Percentiles rank a stretch among this genome's conserved stretches.
These are phyloP conservation scores for Diplodia intermedia DNA, from an alignment of 2,329 filamentous ascomycete genomes.

Conservation along the genomic window DNA sequence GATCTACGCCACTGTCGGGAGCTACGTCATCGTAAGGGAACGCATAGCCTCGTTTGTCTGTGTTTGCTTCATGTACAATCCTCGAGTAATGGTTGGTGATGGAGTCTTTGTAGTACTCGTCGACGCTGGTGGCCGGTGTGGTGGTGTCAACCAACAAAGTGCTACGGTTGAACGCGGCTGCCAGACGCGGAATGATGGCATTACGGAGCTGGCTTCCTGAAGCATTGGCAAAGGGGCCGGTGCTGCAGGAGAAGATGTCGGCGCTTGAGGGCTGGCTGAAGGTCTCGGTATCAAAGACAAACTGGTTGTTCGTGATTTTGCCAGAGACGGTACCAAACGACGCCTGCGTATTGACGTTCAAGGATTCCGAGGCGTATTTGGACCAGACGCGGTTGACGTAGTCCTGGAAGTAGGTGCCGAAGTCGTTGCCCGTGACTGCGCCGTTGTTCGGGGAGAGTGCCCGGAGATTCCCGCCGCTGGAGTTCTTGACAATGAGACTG, in stretches of 20 bases:
- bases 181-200: constrained; percentile 74
- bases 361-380: constrained; percentile 52
- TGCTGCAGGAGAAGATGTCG: constrained; percentile 70
- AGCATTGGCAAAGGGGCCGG: constrained; percentile 64
- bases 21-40: constrained; percentile 73
- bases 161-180: constrained; percentile 76
- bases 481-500: constrained; percentile 59
- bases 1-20: constrained; percentile 62
- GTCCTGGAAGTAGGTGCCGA: constrained; percentile 59
- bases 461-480: constrained; percentile 48
- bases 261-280: constrained; percentile 38
- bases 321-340: constrained; percentile 62
- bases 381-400: constrained; percentile 62
- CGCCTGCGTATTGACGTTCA: constrained; percentile 71
- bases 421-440: constrained; percentile 56
- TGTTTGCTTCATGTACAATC: constrained; percentile 66
- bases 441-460: constrained; percentile 56
- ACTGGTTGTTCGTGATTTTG: constrained; percentile 53
- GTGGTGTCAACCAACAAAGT: constrained; percentile 63
- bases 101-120: constrained; percentile 45
- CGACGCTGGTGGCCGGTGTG: constrained; percentile 48
- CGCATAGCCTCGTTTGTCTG: constrained; percentile 67
- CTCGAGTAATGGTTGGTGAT: constrained; percentile 65
- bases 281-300: constrained; percentile 49
- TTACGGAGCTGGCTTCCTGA: constrained; percentile 50